Conservation (phyloP, 495 filamentous ascomycete species). For the Aspergillus cristatus region DNA sequence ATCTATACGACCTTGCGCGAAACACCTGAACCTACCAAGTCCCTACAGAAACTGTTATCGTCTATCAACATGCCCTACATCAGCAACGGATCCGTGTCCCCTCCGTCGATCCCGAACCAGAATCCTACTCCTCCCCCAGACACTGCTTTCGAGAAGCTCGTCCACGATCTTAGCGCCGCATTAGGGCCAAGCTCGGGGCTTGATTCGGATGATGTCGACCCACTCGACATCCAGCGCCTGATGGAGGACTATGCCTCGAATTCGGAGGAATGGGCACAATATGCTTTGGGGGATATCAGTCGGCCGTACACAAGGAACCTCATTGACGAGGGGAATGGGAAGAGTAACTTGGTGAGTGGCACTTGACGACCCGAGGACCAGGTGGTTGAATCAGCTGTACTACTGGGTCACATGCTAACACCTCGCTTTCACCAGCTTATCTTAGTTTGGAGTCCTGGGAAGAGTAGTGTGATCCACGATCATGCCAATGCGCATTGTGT, state of each 20-base stretch:
- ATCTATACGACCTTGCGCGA: no score
- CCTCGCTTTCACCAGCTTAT: slow-evolving; percentile 48
- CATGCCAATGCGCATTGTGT: slow-evolving; percentile 76
- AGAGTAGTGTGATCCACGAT: slow-evolving; percentile 77
- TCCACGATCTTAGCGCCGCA: slow-evolving; percentile 57
- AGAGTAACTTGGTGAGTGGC: slow-evolving; percentile 68
- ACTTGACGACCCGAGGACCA: no score
- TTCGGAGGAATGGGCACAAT: slow-evolving; percentile 59
- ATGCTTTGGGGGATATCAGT: slow-evolving; percentile 55
- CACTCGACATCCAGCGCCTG: slow-evolving; percentile 51
- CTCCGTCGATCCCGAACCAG: not conserved
- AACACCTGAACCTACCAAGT: no score
- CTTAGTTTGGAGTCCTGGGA: slow-evolving; percentile 89
- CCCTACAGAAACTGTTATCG: not conserved
- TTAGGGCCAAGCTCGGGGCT: slow-evolving; percentile 74
- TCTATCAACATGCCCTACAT: slow-evolving; percentile 27
- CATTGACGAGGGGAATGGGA: slow-evolving; percentile 84
- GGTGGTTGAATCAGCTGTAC: no score
- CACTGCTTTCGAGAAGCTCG: slow-evolving; percentile 60
- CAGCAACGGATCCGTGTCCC: slow-evolving; percentile 7
- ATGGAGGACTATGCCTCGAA: slow-evolving; percentile 66
- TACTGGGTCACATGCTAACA: slow-evolving; percentile 1
- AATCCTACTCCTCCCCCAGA: slow-evolving; percentile 1
- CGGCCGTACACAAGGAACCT: slow-evolving; percentile 78
- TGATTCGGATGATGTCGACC: slow-evolving; percentile 68